Evolutionary conservation across 2,329 filamentous ascomycete species (phyloP).

Genomic region (Onygenales sp.): DNA sequence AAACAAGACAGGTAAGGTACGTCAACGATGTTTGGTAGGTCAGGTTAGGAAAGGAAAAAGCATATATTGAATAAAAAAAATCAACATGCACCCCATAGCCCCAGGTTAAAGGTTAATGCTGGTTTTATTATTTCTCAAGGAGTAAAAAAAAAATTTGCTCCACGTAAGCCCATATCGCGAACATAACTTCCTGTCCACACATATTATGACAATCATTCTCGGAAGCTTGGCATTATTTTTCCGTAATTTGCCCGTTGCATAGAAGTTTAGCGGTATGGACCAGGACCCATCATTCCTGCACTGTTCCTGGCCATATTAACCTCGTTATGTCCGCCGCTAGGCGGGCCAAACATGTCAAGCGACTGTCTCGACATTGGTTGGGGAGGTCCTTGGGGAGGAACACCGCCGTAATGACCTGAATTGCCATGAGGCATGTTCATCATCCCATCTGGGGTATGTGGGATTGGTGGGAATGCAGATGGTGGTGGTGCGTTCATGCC

Average conservation of each 20-base stretch:
- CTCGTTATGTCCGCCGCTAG: slow-evolving; percentile 13
- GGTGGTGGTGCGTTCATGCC: slow-evolving; percentile 25
- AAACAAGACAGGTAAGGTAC: neutral
- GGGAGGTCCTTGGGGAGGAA: slow-evolving; percentile 28
- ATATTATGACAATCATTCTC: neutral
- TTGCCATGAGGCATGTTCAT: slow-evolving; percentile 27
- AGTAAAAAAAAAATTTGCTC: neutral
- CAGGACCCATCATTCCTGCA: slow-evolving; percentile 14
- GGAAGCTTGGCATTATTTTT: too few relatives aligned
- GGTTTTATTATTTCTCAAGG: neutral
- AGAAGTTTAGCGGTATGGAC: slow-evolving; percentile 11
- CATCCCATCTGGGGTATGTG: slow-evolving; percentile 27
- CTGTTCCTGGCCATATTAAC: slow-evolving; percentile 1
- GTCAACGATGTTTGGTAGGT: neutral
- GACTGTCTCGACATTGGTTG: slow-evolving; percentile 29
- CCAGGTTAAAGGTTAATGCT: neutral
- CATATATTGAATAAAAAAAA: neutral
- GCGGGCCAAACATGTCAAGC: slow-evolving; percentile 36
- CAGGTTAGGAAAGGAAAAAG: neutral
- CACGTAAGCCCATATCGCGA: neutral
- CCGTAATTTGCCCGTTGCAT: neutral
- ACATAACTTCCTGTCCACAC: neutral
- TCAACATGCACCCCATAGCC: neutral
- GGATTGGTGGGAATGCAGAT: slow-evolving; percentile 31
- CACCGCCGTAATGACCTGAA: slow-evolving; percentile 25